Base-by-base conservation (phyloP, 441 rosid species). In the Manihot esculenta region DNA sequence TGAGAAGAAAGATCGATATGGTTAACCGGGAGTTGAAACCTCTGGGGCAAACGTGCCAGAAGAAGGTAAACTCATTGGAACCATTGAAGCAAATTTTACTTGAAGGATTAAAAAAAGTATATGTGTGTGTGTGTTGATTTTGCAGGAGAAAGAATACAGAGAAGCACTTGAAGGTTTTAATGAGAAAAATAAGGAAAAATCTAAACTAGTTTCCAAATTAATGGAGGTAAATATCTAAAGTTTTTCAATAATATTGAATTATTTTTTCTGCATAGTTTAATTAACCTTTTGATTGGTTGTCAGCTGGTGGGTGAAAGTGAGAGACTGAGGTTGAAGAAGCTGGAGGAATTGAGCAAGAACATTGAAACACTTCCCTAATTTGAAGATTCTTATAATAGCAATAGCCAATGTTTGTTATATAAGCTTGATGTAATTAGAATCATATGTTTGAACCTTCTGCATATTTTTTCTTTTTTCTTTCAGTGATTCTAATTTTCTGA, bases 281-380 rank as follows among this genome's bases (percentile, higher is more conserved):
- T n/a, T n/a, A n/a, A n/a, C n/a, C n/a, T n/a, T n/a, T 58, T 64
- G 49, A 15, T 13, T 45, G 42, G 15, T n/a, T 51, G 24, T 48
- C 80, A 92, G 99, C 74, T 95, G 84, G 93, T 84, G 66, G 70
- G 81, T 24, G 96, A 95, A 79, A 95, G 99, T 62, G 99, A 92
- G 84, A 89, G 69, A 60, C 44, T 81, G 63, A 83, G 99, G 78
- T 83, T 89, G 94, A 84, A 82, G 86, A 95, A 92, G 81, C 93
- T 94, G 64, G 99, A 92, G 51, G 99, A 92, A 73, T 83, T 94
- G 83, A 92, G 85, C 91, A 87, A 83, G 80, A 84, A 77, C 42
- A 77, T 88, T n/a, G 96, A 89, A 61, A 68, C 77, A 56, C 84
- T 87, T 11, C 45, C 41, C 26, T 80, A 76, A 68, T 1, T 58